A percentile compares a stretch with the other conserved stretches of the same genome.
phyloP scores from a whole-genome alignment of 176 grass and related monocot species.

The Phoenix roebelenii region DNA sequence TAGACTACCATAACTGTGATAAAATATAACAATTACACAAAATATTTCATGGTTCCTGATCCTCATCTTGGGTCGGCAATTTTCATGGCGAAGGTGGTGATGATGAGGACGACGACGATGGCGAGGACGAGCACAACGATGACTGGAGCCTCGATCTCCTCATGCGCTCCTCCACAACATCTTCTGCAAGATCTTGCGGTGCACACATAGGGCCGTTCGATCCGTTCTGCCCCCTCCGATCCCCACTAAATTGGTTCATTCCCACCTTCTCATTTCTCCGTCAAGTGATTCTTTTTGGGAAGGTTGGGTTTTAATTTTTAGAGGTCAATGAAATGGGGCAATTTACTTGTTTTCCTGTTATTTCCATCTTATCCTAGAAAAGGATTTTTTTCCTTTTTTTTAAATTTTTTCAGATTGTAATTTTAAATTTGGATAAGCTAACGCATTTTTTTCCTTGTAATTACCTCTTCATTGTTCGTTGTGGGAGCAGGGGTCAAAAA shows the following conservation, averaged over 20 bases:
- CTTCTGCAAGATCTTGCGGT: constrained; percentile 64
- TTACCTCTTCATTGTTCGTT: too few species aligned
- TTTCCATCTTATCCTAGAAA: too few species aligned
- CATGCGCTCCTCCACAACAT: constrained; percentile 42
- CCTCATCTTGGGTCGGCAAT: constrained; percentile 56
- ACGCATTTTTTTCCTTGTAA: too few species aligned
- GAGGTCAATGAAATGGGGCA: neutral
- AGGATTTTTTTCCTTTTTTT: too few species aligned
- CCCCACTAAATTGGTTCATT: constrained; percentile 64
- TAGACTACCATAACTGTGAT: too few species aligned
- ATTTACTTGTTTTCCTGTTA: too few species aligned
- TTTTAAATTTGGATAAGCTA: too few species aligned
- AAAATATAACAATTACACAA: too few species aligned
- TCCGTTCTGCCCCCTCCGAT: constrained; percentile 84
- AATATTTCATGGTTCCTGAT: constrained; percentile 35
- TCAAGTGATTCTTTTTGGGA: neutral
- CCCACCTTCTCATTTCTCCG: neutral
- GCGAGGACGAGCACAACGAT: constrained; percentile 40
- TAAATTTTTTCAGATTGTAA: too few species aligned
- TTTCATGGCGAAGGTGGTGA: constrained; percentile 19
- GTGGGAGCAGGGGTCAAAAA: too few species aligned
- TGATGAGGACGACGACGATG: constrained; percentile 25
- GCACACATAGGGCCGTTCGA: constrained; percentile 58
- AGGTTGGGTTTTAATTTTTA: neutral
- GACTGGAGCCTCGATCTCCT: constrained; percentile 83